Evolutionary conservation across 2,329 filamentous ascomycete species (phyloP).

Genomic region (Venturia asperata): DNA sequence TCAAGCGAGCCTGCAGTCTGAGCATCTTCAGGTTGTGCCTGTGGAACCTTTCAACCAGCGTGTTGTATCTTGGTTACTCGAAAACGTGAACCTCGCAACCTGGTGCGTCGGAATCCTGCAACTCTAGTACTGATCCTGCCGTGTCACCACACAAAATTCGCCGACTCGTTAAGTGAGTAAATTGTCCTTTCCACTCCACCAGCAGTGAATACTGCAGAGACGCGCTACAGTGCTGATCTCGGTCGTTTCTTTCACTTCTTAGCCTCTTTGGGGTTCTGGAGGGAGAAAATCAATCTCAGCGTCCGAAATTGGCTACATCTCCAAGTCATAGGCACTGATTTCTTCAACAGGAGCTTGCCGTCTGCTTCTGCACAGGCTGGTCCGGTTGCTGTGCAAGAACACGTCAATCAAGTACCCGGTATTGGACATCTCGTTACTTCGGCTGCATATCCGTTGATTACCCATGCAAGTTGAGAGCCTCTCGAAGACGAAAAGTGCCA

Average conservation of each 20-base stretch:
- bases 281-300: background rate
- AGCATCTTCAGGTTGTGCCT: background rate
- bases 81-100: constrained; percentile 18
- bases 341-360: background rate
- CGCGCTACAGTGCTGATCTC: background rate
- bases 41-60: constrained; percentile 10
- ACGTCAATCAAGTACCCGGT: background rate
- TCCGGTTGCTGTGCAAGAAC: background rate
- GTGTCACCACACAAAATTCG: constrained; percentile 10
- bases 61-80: constrained; percentile 8
- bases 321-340: background rate
- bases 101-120: constrained; percentile 12
- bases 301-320: background rate
- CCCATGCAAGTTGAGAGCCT: background rate
- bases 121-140: constrained; percentile 3
- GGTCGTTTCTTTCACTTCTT: background rate
- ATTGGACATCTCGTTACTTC: background rate
- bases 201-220: constrained; percentile 8
- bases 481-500: constrained; percentile 1
- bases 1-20: background rate
- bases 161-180: constrained; percentile 5
- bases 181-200: background rate
- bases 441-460: background rate
- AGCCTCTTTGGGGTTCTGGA: background rate
- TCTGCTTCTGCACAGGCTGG: background rate